Conservation (phyloP, 805 yeast genomes). For the Wickerhamomyces bovis region DNA sequence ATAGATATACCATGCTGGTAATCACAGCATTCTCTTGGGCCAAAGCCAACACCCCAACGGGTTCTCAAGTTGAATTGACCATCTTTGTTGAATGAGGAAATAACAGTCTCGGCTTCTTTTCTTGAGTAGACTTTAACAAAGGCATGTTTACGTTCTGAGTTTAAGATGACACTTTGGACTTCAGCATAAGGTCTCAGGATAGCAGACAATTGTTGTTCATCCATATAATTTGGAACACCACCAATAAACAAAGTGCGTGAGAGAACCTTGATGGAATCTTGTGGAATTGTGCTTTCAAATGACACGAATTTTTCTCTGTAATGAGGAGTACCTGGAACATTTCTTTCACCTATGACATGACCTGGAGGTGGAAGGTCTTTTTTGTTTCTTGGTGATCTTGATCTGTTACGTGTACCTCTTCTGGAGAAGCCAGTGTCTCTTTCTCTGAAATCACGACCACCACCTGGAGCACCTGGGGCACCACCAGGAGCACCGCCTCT, state of each 20-base stretch:
- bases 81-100: conserved; percentile 64
- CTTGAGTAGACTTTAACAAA: conserved; percentile 92
- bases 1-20: conserved; percentile 86
- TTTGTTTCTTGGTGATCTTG: conserved; percentile 25
- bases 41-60: conserved; percentile 98
- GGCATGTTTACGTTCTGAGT: conserved; percentile 89
- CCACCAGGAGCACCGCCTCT: conserved; percentile 20
- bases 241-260: conserved; percentile 93
- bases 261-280: conserved; percentile 73
- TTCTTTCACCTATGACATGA: conserved; percentile 50
- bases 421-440: conserved; percentile 14
- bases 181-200: conserved; percentile 81
- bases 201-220: conserved; percentile 61
- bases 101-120: conserved; percentile 81
- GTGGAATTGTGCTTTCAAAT: conserved; percentile 65
- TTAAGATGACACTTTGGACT: conserved; percentile 84
- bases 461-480: conserved; percentile 1
- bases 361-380: conserved; percentile 22
- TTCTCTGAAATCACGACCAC: conserved; percentile 11
- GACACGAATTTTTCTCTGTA: conserved; percentile 70
- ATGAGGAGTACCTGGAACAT: conserved; percentile 67
- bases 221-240: conserved; percentile 83
- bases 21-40: conserved; percentile 97
- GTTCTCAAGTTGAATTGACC: conserved; percentile 65
- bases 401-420: conserved; percentile 20